Evolutionary conservation across 495 filamentous ascomycete genomes (phyloP).

Genomic region (Aspergillus biplanus): DNA sequence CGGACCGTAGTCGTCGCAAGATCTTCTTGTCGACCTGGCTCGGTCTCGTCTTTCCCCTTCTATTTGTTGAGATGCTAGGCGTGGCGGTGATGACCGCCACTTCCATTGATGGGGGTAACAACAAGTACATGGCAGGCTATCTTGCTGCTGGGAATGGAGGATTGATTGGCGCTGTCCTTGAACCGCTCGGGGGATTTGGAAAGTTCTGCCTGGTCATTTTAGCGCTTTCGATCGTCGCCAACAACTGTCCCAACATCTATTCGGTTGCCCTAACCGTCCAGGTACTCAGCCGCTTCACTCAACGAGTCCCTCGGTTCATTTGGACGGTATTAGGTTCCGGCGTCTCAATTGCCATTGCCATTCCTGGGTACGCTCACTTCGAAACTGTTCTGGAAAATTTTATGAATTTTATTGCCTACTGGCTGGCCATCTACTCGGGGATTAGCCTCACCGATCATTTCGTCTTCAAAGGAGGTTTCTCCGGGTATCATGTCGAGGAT

Average conservation of each 20-base stretch:
- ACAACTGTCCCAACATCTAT: slow-evolving; percentile 91
- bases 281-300: slow-evolving; percentile 65
- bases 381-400: slow-evolving; percentile 74
- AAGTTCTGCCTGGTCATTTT: slow-evolving; percentile 83
- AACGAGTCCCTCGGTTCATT: slow-evolving; percentile 74
- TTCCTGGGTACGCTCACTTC: slow-evolving; percentile 78
- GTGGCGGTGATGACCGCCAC: slow-evolving; percentile 72
- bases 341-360: slow-evolving; percentile 74
- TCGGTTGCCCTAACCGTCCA: slow-evolving; percentile 77
- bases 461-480: slow-evolving; percentile 69
- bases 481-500: slow-evolving; percentile 61
- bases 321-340: slow-evolving; percentile 72
- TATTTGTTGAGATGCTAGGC: slow-evolving; percentile 81
- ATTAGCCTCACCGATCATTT: slow-evolving; percentile 77
- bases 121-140: slow-evolving; percentile 66
- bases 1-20: slow-evolving; percentile 55
- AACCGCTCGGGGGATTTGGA: slow-evolving; percentile 72
- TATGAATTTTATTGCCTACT: slow-evolving; percentile 81
- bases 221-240: slow-evolving; percentile 78
- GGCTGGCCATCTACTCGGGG: slow-evolving; percentile 81
- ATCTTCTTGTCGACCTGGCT: slow-evolving; percentile 72
- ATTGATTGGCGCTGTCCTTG: slow-evolving; percentile 68
- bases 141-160: slow-evolving; percentile 66
- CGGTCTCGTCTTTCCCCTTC: slow-evolving; percentile 71
- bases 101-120: slow-evolving; percentile 47